These are phyloP conservation scores for Spiraea crenata DNA, from an alignment of 331 rosid genomes.

Conservation along the genomic window DNA sequence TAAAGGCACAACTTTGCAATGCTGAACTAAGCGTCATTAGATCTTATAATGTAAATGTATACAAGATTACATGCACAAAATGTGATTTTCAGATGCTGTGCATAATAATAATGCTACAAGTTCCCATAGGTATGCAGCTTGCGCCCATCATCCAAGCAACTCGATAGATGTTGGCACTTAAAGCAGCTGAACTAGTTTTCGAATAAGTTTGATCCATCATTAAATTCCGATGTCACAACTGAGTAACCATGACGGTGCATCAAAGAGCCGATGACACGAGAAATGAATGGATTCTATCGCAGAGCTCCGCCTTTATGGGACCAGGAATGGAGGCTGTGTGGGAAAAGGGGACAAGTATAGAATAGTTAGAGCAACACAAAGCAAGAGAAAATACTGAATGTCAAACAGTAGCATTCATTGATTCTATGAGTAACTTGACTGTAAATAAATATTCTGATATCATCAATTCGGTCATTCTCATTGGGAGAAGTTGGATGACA, in stretches of 20 bases:
- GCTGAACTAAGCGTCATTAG: too few relatives aligned
- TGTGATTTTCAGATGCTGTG: constrained; percentile 2
- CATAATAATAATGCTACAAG: background rate
- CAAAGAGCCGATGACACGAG: constrained; percentile 60
- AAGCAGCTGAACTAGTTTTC: background rate
- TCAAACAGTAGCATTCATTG: background rate
- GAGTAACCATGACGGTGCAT: constrained; percentile 14
- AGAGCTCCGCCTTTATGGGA: constrained; percentile 69
- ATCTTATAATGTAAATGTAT: background rate
- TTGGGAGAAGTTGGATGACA: background rate
- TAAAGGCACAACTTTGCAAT: too few relatives aligned
- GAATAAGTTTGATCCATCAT: background rate
- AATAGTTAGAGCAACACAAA: background rate
- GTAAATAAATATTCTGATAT: background rate
- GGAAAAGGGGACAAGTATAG: background rate
- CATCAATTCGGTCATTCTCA: background rate
- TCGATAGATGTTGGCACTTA: constrained; percentile 4
- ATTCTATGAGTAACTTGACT: background rate
- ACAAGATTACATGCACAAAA: background rate
- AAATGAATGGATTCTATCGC: constrained; percentile 65
- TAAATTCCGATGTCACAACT: background rate
- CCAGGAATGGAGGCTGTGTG: constrained; percentile 76
- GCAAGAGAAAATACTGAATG: background rate
- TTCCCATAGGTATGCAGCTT: background rate
- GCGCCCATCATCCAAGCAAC: constrained; percentile 5